A percentile compares a stretch with the other conserved stretches of the same genome.
Evolutionary conservation across 495 filamentous ascomycete genomes (phyloP).

Genomic region (Apodospora peruviana): DNA sequence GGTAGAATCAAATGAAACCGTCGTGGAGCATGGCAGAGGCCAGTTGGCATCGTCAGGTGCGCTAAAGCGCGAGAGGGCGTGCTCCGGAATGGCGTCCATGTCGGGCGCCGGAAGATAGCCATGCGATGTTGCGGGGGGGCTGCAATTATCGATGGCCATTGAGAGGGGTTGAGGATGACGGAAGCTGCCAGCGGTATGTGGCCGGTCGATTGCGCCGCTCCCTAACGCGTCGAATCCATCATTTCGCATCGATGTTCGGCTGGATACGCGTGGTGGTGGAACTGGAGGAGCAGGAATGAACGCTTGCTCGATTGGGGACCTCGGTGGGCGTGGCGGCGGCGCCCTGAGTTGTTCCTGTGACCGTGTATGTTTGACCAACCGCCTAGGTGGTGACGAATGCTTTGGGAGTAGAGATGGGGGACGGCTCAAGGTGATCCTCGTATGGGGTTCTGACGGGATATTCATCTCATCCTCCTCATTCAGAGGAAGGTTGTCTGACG

Average conservation of each 20-base stretch:
- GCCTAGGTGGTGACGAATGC: slow-evolving; percentile 20
- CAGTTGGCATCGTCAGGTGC: slow-evolving; percentile 46
- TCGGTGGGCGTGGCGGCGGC: slow-evolving; percentile 42
- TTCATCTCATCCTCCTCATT: slow-evolving; percentile 21
- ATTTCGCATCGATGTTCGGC: slow-evolving; percentile 38
- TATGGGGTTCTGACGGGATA: slow-evolving; percentile 1
- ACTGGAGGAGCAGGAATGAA: slow-evolving; percentile 21
- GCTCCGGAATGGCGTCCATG: slow-evolving; percentile 25
- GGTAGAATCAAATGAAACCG: slow-evolving; percentile 36
- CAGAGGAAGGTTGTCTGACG: slow-evolving; percentile 44
- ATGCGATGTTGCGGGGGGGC: slow-evolving; percentile 23
- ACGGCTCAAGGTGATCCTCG: slow-evolving; percentile 8
- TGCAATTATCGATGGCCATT: slow-evolving; percentile 17
- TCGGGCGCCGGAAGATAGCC: slow-evolving; percentile 21
- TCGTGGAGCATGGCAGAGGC: slow-evolving; percentile 40
- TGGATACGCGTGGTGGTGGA: slow-evolving; percentile 44
- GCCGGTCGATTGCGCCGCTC: slow-evolving; percentile 32
- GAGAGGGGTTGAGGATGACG: slow-evolving; percentile 33
- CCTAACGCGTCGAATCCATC: slow-evolving; percentile 39
- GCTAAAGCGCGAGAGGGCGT: slow-evolving; percentile 29
- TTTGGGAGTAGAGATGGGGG: slow-evolving; percentile 20
- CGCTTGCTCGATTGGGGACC: slow-evolving; percentile 36
- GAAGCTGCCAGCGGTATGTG: slow-evolving; percentile 32
- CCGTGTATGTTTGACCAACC: slow-evolving; percentile 30
- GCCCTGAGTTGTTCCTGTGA: slow-evolving; percentile 44